Percentiles rank a stretch among this genome's conserved stretches.
phyloP scores from a whole-genome alignment of 2,329 filamentous ascomycete genomes.

The Neocatenulostroma microsporum region DNA sequence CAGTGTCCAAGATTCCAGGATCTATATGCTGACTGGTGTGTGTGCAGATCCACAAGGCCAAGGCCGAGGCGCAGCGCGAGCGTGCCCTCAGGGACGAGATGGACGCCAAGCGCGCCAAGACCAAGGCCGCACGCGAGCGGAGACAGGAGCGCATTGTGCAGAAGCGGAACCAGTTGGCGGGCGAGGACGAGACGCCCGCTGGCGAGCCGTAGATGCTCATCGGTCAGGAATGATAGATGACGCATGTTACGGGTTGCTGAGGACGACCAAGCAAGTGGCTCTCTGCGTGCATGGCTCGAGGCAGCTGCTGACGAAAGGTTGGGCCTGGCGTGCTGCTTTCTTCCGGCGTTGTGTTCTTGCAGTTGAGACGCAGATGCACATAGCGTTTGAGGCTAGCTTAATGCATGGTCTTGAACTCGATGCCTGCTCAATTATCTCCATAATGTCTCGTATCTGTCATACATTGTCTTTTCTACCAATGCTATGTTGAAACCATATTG shows the following conservation, averaged over 20 bases:
- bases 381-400: conserved; percentile 5
- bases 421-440: neutral
- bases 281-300: conserved; percentile 3
- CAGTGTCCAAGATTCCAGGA: neutral
- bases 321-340: too few species aligned
- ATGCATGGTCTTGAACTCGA: conserved; percentile 2
- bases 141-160: conserved; percentile 83
- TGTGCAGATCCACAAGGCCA: conserved; percentile 93
- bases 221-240: too few species aligned
- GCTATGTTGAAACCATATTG: too few species aligned
- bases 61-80: conserved; percentile 98
- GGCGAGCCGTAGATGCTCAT: conserved; percentile 8
- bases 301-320: conserved; percentile 2
- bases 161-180: conserved; percentile 82
- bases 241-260: conserved; percentile 1
- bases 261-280: conserved; percentile 5
- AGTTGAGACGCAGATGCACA: too few species aligned
- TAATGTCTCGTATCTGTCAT: too few species aligned
- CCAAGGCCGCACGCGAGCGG: conserved; percentile 99
- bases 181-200: conserved; percentile 50
- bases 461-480: too few species aligned
- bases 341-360: conserved; percentile 1
- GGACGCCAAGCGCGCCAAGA: conserved; percentile 99
- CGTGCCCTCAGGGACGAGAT: conserved; percentile 96
- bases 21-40: conserved; percentile 12